Conservation (phyloP, 179 eudicot species). For the Nepenthes alata region DNA sequence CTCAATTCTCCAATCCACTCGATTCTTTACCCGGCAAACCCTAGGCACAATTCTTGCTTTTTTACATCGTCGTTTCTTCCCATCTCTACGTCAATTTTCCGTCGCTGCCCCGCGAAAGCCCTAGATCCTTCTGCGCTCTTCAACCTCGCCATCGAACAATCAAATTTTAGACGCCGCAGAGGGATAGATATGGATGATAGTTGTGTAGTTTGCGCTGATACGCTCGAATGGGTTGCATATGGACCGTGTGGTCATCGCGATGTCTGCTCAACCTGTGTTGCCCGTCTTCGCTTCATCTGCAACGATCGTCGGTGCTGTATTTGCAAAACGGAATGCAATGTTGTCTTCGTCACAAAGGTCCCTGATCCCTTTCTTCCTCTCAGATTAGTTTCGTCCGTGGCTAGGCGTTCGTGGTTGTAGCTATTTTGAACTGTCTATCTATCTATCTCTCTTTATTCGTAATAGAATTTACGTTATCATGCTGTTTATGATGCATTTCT, state of each 20-base stretch:
- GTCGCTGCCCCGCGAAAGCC: too few species aligned
- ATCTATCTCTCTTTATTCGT: background rate
- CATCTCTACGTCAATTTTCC: too few species aligned
- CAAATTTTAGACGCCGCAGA: too few species aligned
- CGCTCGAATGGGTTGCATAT: constrained; percentile 93
- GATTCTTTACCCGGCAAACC: too few species aligned
- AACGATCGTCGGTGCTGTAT: constrained; percentile 78
- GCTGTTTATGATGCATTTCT: background rate
- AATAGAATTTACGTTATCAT: background rate
- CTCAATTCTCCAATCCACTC: too few species aligned
- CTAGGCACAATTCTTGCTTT: too few species aligned
- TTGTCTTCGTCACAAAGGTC: constrained; percentile 90
- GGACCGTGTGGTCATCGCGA: constrained; percentile 84
- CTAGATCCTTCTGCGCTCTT: too few species aligned
- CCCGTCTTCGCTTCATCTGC: constrained; percentile 88
- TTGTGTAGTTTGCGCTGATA: constrained; percentile 89
- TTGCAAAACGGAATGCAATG: constrained; percentile 53
- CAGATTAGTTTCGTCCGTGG: background rate
- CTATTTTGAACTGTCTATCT: background rate
- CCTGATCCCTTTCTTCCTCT: background rate
- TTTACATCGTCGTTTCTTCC: too few species aligned
- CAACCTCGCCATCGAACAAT: too few species aligned
- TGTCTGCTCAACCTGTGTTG: constrained; percentile 90
- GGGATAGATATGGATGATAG: constrained; percentile 62
- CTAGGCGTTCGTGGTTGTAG: background rate